phyloP scores from a whole-genome alignment of 805 yeast genomes.

The Priceomyces melissophilus region DNA sequence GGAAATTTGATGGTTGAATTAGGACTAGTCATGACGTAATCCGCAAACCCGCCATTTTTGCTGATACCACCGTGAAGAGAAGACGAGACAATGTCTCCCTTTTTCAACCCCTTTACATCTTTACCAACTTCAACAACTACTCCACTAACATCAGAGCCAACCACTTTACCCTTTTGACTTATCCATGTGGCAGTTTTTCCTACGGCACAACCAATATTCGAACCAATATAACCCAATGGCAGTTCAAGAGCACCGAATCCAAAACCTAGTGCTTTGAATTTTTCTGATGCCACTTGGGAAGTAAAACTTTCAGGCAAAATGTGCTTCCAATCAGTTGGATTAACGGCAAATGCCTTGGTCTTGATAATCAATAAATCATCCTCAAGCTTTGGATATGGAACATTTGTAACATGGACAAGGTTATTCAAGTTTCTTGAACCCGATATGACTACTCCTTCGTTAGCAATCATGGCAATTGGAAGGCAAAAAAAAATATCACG shows the following conservation, averaged over 20 bases:
- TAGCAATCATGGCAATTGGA: conserved; percentile 3
- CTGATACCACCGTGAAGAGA: conserved; percentile 14
- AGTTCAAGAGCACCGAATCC: conserved; percentile 3
- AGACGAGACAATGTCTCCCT: conserved; percentile 19
- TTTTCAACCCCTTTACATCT: conserved; percentile 13
- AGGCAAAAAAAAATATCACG: too few relatives aligned
- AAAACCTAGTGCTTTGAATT: conserved; percentile 9
- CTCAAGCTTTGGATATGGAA: conserved; percentile 6
- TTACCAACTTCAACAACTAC: conserved; percentile 19
- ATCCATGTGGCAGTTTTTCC: conserved; percentile 4
- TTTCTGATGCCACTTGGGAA: conserved; percentile 14
- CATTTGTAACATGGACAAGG: conserved; percentile 2
- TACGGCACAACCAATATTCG: conserved; percentile 2
- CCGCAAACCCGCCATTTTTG: conserved; percentile 21
- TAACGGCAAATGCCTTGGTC: conserved; percentile 51
- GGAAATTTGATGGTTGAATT: conserved; percentile 16
- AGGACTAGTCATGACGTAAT: conserved; percentile 18
- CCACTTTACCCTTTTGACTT: conserved; percentile 7
- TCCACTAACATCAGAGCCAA: conserved; percentile 19
- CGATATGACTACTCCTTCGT: conserved; percentile 8
- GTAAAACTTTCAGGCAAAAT: conserved; percentile 23
- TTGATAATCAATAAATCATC: conserved; percentile 44
- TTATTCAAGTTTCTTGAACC: conserved; percentile 9
- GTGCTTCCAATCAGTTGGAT: conserved; percentile 71
- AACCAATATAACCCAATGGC: conserved; percentile 3